Percentiles rank a stretch among this genome's conserved stretches.
Evolutionary conservation across 2,329 filamentous ascomycete genomes (phyloP).

Genomic region (Graphium sp.): DNA sequence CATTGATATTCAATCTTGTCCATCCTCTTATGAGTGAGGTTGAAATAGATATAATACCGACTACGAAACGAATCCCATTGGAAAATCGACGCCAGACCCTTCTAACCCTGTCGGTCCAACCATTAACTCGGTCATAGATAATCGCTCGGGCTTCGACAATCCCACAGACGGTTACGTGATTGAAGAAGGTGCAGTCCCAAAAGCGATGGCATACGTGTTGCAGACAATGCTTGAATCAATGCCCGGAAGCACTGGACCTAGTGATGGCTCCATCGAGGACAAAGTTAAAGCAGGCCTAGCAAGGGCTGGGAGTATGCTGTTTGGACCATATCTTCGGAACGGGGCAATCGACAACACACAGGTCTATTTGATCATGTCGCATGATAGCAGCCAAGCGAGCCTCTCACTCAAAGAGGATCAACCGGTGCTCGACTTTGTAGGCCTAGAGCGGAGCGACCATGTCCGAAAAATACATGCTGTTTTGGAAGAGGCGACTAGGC

Average conservation of each 20-base stretch:
- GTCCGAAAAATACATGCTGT: conserved; percentile 33
- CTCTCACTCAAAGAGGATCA: conserved; percentile 42
- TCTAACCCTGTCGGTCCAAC: conserved; percentile 41
- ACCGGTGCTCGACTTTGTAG: conserved; percentile 40
- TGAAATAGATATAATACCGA: conserved; percentile 39
- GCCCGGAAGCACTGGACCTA: conserved; percentile 24
- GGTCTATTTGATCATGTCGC: conserved; percentile 49
- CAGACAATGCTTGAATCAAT: conserved; percentile 38
- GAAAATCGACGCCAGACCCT: conserved; percentile 26
- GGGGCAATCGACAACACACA: conserved; percentile 43
- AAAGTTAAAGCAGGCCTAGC: conserved; percentile 28
- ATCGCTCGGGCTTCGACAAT: conserved; percentile 30
- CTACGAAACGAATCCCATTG: conserved; percentile 37
- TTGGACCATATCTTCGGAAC: conserved; percentile 38
- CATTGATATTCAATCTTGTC: neutral
- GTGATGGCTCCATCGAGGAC: conserved; percentile 19
- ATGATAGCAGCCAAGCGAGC: conserved; percentile 46
- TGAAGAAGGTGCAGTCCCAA: conserved; percentile 44
- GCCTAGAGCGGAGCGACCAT: conserved; percentile 37
- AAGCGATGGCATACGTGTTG: conserved; percentile 35
- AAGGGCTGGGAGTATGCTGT: conserved; percentile 30
- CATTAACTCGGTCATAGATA: conserved; percentile 46
- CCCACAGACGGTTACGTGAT: conserved; percentile 46
- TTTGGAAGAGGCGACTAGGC: conserved; percentile 34
- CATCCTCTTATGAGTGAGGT: neutral